phyloP scores from a whole-genome alignment of 1,284 basidiomycete species.

The Ustilago bromivora region DNA sequence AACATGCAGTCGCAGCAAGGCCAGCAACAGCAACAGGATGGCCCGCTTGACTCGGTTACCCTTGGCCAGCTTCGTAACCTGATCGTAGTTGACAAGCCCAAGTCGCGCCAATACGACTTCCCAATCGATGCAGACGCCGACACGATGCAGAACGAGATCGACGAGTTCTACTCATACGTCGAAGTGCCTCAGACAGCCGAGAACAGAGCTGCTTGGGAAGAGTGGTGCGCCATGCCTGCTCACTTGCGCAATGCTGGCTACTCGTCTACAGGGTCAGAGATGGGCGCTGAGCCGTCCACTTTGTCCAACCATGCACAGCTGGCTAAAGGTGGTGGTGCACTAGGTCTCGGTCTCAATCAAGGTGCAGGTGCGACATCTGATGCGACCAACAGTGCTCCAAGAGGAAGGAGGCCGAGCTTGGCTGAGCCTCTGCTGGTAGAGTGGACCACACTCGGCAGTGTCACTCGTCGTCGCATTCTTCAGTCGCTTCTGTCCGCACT shows the following conservation, averaged over 20 bases:
- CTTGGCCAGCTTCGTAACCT: conserved; percentile 57
- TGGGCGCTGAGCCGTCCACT: conserved; percentile 13
- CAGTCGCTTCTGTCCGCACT: conserved; percentile 60
- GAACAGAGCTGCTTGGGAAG: conserved; percentile 87
- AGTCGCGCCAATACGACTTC: conserved; percentile 56
- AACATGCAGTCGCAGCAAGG: conserved; percentile 17
- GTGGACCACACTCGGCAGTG: conserved; percentile 61
- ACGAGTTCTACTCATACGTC: conserved; percentile 98
- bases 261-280: conserved; percentile 24
- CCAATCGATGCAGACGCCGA: conserved; percentile 79
- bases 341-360: conserved; percentile 50
- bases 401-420: conserved; percentile 32
- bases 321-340: conserved; percentile 29
- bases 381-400: background rate
- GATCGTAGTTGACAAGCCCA: conserved; percentile 50
- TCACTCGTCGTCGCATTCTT: conserved; percentile 54
- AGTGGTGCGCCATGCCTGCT: conserved; percentile 68
- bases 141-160: conserved; percentile 92
- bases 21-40: conserved; percentile 30
- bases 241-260: conserved; percentile 37
- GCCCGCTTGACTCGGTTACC: conserved; percentile 56
- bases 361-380: conserved; percentile 1
- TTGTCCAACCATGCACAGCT: conserved; percentile 11
- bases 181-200: conserved; percentile 91
- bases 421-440: conserved; percentile 40